Evolutionary conservation across 306 rosid genomes (phyloP).

Genomic region (Acacia melanoxylon): DNA sequence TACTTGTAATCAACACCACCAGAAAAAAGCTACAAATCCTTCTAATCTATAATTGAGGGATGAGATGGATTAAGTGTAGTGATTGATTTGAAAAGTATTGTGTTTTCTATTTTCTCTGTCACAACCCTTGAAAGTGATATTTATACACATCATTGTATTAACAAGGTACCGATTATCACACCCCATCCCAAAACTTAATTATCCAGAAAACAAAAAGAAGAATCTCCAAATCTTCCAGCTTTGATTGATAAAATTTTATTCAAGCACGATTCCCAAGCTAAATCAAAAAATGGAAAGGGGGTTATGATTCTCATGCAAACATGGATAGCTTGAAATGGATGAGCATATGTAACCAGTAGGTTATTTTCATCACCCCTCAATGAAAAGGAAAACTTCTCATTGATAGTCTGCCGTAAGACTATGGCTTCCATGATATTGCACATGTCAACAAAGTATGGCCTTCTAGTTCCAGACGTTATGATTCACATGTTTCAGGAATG

Average conservation of each 20-base stretch:
- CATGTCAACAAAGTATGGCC: conserved; percentile 15
- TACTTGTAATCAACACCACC: conserved; percentile 15
- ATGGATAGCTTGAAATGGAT: neutral
- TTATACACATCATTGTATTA: conserved; percentile 6
- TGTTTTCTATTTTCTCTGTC: neutral
- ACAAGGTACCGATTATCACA: conserved; percentile 5
- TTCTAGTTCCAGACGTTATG: conserved; percentile 17
- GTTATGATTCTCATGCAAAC: conserved; percentile 2
- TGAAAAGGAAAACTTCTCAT: conserved; percentile 12
- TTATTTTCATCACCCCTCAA: conserved; percentile 21
- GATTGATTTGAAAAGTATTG: neutral
- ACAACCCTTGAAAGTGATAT: conserved; percentile 11
- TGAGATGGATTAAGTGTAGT: neutral
- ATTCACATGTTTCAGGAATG: conserved; percentile 11
- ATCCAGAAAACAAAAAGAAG: conserved; percentile 2
- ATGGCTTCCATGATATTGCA: conserved; percentile 28
- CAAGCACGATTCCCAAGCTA: conserved; percentile 4
- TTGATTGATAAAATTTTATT: neutral
- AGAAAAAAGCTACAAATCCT: conserved; percentile 19
- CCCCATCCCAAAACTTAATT: conserved; percentile 11
- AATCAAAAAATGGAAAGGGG: conserved; percentile 13
- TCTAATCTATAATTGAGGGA: neutral
- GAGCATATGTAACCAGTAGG: conserved; percentile 17
- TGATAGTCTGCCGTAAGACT: conserved; percentile 3
- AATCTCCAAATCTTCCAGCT: conserved; percentile 18